phyloP scores from a whole-genome alignment of 2,329 filamentous ascomycete species.

The Colletotrichum lupini region DNA sequence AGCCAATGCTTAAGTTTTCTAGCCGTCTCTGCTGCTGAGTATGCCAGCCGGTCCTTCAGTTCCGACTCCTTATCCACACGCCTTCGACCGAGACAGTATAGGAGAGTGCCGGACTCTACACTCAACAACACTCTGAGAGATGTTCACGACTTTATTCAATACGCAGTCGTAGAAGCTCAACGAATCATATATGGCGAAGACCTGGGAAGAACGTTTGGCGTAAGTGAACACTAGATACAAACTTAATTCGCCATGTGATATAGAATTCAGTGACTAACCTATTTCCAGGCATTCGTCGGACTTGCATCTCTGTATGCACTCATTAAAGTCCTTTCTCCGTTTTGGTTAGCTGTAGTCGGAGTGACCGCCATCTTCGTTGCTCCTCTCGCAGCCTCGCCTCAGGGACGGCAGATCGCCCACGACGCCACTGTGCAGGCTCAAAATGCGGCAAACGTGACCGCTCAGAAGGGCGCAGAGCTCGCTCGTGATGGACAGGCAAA shows the following conservation, averaged over 20 bases:
- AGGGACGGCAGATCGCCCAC: neutral
- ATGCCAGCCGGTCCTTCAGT: constrained; percentile 12
- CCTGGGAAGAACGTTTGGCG: constrained; percentile 10
- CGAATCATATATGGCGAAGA: constrained; percentile 13
- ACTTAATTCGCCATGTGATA: neutral
- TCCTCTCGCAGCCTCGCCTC: constrained; percentile 7
- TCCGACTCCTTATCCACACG: constrained; percentile 8
- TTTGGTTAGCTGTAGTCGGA: constrained; percentile 10
- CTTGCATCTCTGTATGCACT: constrained; percentile 6
- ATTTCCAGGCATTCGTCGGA: neutral
- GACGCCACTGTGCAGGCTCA: constrained; percentile 12
- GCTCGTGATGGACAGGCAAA: constrained; percentile 16
- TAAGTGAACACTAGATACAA: neutral
- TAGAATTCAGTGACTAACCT: neutral
- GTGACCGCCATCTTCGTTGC: constrained; percentile 16
- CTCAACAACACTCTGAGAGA: constrained; percentile 24
- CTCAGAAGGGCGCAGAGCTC: constrained; percentile 3
- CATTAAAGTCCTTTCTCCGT: neutral
- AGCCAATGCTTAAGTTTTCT: too few species aligned
- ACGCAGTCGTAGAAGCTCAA: constrained; percentile 2
- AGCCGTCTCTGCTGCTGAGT: constrained; percentile 15
- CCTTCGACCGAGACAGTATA: constrained; percentile 8
- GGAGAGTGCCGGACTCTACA: neutral
- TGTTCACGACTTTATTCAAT: constrained; percentile 24
- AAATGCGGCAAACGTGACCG: constrained; percentile 15